Evolutionary conservation across 2,329 filamentous ascomycete species (phyloP), one percentile per base, ranked within the genome.

Genomic region (Calonectria hongkongensis): DNA sequence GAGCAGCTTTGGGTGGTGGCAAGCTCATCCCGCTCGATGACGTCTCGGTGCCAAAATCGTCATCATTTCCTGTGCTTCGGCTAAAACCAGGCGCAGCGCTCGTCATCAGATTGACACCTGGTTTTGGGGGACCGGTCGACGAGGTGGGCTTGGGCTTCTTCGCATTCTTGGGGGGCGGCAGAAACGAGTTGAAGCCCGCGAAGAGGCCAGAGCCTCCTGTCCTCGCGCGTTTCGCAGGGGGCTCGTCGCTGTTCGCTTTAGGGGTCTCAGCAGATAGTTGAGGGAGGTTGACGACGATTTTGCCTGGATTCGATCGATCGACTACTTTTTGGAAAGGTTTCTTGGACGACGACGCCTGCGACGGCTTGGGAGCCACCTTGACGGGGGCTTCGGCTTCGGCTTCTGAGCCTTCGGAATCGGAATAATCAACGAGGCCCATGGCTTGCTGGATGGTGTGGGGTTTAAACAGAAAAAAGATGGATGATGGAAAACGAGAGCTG

Each of bases 381-480:
- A 70, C 39, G 8, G 79, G 77, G 21, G 79, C 71, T 70, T 84
- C 83, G 45, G 84, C 72, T 68, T 94, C 93, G 18, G 88, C 88
- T 68, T 94, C 93, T 15, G 93, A 95, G 58, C 92, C 95, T 80
- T 96, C 95, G 2, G 94, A 97, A 82, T 96, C 95, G 4, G 94
- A 96, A 80, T 97, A 98, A 74, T 93, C 92, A 76, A 97, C 94
- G 36, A 98, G 87, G 16, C 90, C 92, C 94, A 97, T 97, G 47
- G 60, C 27, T 47, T 51, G 84, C n/a, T 41, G 27, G 33, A 43
- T 60, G 47, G 36, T 10, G 13, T 4, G 21, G 9, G 16, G 54
- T 50, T 28, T 15, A 18, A 41, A 6, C n/a, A 50, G 30, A 21
- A 4, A 4, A 27, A 36, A 43, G 33, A 30, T 21, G 45, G 33